Evolutionary conservation across 495 filamentous ascomycete genomes (phyloP).

Genomic region (Xylaria grammica): DNA sequence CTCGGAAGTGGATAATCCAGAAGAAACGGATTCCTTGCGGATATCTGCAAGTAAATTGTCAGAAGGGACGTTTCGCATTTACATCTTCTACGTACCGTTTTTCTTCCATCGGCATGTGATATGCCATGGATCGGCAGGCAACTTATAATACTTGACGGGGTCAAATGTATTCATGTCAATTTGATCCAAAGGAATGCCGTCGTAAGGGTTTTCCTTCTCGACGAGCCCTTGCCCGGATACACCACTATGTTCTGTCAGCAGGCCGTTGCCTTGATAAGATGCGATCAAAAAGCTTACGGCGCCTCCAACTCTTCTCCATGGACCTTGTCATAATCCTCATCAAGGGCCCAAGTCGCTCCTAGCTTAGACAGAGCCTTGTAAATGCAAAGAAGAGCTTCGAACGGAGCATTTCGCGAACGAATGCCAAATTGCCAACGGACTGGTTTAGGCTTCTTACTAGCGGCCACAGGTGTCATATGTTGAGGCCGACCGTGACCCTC

Average conservation of each 20-base stretch:
- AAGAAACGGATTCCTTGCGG: slow-evolving; percentile 41
- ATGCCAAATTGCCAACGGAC: slow-evolving; percentile 99
- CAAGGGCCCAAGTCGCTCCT: slow-evolving; percentile 80
- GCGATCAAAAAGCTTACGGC: slow-evolving; percentile 25
- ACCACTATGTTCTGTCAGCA: slow-evolving; percentile 7
- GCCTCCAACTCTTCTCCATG: slow-evolving; percentile 38
- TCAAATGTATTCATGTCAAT: slow-evolving; percentile 40
- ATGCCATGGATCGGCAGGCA: slow-evolving; percentile 94
- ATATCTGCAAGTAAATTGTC: slow-evolving; percentile 39
- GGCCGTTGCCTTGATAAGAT: not conserved
- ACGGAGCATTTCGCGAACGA: slow-evolving; percentile 86
- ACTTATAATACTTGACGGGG: slow-evolving; percentile 61
- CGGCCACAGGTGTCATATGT: slow-evolving; percentile 61
- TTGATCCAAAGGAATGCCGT: slow-evolving; percentile 29
- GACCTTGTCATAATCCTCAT: slow-evolving; percentile 57
- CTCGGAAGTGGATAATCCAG: slow-evolving; percentile 34
- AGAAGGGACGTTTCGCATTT: not conserved
- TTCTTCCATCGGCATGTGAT: slow-evolving; percentile 88
- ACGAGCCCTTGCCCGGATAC: not conserved
- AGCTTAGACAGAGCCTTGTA: slow-evolving; percentile 88
- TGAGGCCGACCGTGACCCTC: slow-evolving; percentile 70
- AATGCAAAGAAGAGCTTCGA: slow-evolving; percentile 91
- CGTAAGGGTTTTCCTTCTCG: slow-evolving; percentile 31
- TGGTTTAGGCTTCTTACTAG: slow-evolving; percentile 70
- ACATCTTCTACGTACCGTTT: slow-evolving; percentile 64